These are phyloP conservation scores for Nyssa sinensis DNA, from an alignment of 148 eudicot species.

Conservation along the genomic window DNA sequence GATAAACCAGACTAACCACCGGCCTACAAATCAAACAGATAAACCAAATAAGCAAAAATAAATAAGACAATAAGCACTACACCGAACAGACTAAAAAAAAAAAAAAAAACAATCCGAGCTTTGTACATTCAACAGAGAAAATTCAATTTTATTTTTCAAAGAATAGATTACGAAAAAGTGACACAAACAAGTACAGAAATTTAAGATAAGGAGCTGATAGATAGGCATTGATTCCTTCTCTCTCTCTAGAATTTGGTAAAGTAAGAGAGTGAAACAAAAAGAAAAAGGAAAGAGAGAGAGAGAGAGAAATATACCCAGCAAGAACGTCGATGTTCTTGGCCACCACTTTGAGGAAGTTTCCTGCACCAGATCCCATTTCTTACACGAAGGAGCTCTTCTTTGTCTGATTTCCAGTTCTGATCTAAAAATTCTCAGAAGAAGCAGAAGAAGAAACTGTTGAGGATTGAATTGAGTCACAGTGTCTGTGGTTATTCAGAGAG, in stretches of 20 bases:
- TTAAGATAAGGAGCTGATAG: background rate
- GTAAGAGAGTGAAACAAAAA: background rate
- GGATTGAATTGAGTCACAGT: too few relatives aligned
- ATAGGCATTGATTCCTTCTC: background rate
- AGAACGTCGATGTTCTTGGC: conserved; percentile 73
- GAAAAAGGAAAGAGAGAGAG: background rate
- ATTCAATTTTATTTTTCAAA: too few relatives aligned
- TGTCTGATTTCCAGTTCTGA: background rate
- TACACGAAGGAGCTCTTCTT: background rate
- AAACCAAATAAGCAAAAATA: conserved; percentile 3
- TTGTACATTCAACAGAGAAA: background rate
- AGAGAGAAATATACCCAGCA: conserved; percentile 63
- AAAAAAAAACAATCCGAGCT: background rate
- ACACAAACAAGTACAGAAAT: background rate
- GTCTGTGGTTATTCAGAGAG: background rate
- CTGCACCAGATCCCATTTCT: conserved; percentile 46
- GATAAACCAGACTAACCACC: conserved; percentile 84
- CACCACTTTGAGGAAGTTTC: conserved; percentile 60
- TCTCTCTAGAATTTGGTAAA: background rate
- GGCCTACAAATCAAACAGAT: conserved; percentile 67
- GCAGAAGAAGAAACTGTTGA: background rate
- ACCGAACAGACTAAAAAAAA: background rate
- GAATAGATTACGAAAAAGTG: too few relatives aligned
- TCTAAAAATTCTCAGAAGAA: conserved; percentile 5
- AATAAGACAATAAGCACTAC: background rate